Base-by-base conservation (phyloP, 805 yeast genomes). In the Geotrichum ghanense region DNA sequence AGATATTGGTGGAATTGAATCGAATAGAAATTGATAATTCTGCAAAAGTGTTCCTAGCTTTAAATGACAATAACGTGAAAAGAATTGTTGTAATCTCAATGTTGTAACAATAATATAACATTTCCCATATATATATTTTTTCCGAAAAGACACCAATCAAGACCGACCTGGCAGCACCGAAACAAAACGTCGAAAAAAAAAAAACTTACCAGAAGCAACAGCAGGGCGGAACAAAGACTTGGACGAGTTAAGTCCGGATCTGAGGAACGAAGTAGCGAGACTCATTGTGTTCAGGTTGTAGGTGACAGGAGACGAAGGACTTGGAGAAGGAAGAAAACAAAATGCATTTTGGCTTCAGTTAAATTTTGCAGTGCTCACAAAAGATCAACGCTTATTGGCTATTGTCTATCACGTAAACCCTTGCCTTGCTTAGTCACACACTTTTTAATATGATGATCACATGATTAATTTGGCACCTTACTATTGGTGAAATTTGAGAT, bases 181-280 rank as follows among this genome's bases (percentile, higher is more conserved):
- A n/a, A n/a, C n/a, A n/a, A n/a, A n/a, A n/a, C n/a, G n/a, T 10
- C 37, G 16, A 12, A 6, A 10, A 5, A 31, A 31, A 31, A 31
- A 31, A 6, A 10, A n/a, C 37, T 31, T 31, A 31, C 37, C 37
- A 31, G 37, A 31, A 9, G 16, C 37, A 31, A 31, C 37, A 12
- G 37, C 37, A 31, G 37, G 37, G 37, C 37, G 37, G 19, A 31
- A n/a, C 37, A 31, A 31, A 31, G 37, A 5, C 37, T 31, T 31
- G 37, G 37, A 31, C 37, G 37, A 31, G 37, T 31, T 31, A 12
- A 31, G 37, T 31, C 37, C 37, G 6, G 42, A 39, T 39, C 42
- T 39, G 23, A 39, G 42, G 25, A 39, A 39, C 21, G 42, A 39
- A 20, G 25, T 22, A 22, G 42, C 42, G 25, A 22, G 25, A 39